These are phyloP conservation scores for Inosperma sp. DNA, from an alignment of 768 basidiomycete genomes.

Conservation along the genomic window DNA sequence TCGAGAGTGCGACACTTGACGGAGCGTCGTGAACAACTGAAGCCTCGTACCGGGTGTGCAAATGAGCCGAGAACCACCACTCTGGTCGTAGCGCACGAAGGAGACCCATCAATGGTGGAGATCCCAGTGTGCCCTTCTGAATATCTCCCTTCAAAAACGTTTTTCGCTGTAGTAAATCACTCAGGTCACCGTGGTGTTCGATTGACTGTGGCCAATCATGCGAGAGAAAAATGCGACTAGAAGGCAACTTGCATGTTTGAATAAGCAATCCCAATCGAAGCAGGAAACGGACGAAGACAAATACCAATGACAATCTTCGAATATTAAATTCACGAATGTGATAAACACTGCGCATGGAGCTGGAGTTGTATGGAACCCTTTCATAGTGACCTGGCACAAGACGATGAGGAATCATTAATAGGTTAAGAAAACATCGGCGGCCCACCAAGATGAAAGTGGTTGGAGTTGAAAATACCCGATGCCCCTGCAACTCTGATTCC, in stretches of 20 bases:
- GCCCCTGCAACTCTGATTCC: conserved; percentile 86
- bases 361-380: conserved; percentile 70
- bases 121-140: conserved; percentile 64
- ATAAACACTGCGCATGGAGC: conserved; percentile 77
- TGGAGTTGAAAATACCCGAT: conserved; percentile 84
- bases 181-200: conserved; percentile 72
- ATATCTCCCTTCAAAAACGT: conserved; percentile 75
- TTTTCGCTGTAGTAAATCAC: conserved; percentile 64
- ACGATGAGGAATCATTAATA: conserved; percentile 1
- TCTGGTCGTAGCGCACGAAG: conserved; percentile 65
- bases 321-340: conserved; percentile 87
- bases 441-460: conserved; percentile 67
- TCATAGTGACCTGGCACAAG: conserved; percentile 65
- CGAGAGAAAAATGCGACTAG: conserved; percentile 77
- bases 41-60: conserved; percentile 86
- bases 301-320: conserved; percentile 67
- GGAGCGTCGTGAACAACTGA: conserved; percentile 40
- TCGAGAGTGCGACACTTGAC: conserved; percentile 6
- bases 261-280: conserved; percentile 15
- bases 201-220: conserved; percentile 96
- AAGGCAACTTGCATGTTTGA: too few species aligned
- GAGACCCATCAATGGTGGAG: conserved; percentile 79
- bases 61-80: conserved; percentile 93
- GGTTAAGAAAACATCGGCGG: conserved; percentile 6
- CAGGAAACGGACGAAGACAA: conserved; percentile 14